phyloP scores from a whole-genome alignment of 352 stramenopile species.

The Globisporangium cederbergense region DNA sequence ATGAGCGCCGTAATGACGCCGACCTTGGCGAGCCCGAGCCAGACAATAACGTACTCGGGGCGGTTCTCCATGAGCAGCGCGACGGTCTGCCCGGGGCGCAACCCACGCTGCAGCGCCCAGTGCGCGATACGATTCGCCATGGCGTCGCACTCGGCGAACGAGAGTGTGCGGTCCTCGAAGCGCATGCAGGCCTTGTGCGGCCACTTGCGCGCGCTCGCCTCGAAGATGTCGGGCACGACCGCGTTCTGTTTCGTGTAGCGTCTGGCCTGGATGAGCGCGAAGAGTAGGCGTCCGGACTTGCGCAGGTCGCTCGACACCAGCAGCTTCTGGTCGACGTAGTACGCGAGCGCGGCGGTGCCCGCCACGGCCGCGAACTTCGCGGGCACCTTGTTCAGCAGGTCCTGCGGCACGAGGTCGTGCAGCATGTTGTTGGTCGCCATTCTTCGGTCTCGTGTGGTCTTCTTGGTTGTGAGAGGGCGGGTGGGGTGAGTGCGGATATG shows the following conservation, averaged over 20 bases:
- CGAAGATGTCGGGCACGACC: conserved; percentile 60
- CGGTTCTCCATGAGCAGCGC: conserved; percentile 86
- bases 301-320: conserved; percentile 56
- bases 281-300: conserved; percentile 31
- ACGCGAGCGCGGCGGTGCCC: conserved; percentile 33
- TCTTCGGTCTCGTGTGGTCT: not conserved
- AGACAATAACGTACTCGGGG: conserved; percentile 77
- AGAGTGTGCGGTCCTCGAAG: conserved; percentile 45
- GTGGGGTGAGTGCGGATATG: no score
- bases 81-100: conserved; percentile 63
- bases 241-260: conserved; percentile 28
- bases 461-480: not conserved
- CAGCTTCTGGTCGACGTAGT: conserved; percentile 53
- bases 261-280: conserved; percentile 43
- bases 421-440: not conserved
- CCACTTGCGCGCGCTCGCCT: conserved; percentile 48
- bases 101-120: conserved; percentile 51
- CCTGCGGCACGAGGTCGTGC: conserved; percentile 2
- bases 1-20: conserved; percentile 83
- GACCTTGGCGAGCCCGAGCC: conserved; percentile 82
- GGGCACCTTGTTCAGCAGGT: conserved; percentile 16
- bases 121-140: conserved; percentile 71
- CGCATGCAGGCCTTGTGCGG: conserved; percentile 59
- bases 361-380: conserved; percentile 50
- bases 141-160: conserved; percentile 62